Conservation (phyloP, 2,329 filamentous ascomycete species). For the Immersiporthe knoxdaviesiana region DNA sequence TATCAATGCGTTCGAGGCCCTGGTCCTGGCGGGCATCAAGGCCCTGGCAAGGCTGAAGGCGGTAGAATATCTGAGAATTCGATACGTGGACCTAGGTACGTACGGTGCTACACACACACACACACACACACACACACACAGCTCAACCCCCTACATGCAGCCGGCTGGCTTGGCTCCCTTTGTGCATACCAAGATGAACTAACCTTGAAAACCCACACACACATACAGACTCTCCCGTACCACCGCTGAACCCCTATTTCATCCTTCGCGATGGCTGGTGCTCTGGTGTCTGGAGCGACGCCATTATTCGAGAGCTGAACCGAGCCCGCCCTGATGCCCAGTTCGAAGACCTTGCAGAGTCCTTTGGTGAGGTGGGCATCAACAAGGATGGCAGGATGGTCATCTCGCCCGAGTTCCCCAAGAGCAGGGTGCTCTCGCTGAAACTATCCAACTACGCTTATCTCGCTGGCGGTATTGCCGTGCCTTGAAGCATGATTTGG, state of each 20-base stretch:
- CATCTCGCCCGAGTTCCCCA: constrained; percentile 59
- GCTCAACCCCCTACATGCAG: background rate
- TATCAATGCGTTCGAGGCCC: constrained; percentile 70
- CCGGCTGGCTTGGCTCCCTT: background rate
- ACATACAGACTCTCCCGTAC: constrained; percentile 66
- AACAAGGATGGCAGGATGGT: constrained; percentile 63
- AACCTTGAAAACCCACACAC: background rate
- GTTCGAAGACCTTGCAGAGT: constrained; percentile 67
- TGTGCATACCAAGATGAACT: constrained; percentile 1
- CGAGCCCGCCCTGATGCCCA: constrained; percentile 59
- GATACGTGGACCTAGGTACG: constrained; percentile 73
- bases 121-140: too few species aligned
- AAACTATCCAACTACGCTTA: constrained; percentile 62
- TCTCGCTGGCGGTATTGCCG: constrained; percentile 46
- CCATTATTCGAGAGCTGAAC: constrained; percentile 64
- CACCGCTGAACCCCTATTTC: constrained; percentile 74
- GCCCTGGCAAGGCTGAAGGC: constrained; percentile 61
- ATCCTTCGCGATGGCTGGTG: constrained; percentile 62
- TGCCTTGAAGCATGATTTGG: constrained; percentile 30
- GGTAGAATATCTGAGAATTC: constrained; percentile 69
- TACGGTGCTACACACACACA: constrained; percentile 37
- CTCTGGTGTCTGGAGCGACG: constrained; percentile 73
- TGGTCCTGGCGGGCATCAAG: constrained; percentile 66
- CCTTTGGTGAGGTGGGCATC: constrained; percentile 62
- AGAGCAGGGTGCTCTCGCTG: constrained; percentile 56